Conservation (phyloP, 768 basidiomycete species). For the Amanita exitialis region DNA sequence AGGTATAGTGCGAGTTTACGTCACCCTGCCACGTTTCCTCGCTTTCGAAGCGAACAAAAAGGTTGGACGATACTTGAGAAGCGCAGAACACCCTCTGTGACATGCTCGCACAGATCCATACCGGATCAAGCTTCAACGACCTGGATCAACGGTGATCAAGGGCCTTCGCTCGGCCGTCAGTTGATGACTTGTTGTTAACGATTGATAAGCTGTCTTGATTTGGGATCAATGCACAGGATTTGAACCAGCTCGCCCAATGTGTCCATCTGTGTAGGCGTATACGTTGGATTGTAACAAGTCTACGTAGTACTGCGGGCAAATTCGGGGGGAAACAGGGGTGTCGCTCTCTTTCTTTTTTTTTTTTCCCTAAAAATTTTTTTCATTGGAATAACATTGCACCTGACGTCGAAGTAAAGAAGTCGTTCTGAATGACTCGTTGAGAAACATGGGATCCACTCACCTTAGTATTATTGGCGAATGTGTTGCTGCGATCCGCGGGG, state of each 20-base stretch:
- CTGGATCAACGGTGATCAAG: constrained; percentile 5
- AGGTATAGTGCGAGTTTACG: neutral
- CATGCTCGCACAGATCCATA: neutral
- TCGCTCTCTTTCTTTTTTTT: too few species aligned
- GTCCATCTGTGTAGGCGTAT: neutral
- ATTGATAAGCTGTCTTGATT: neutral
- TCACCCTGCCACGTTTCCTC: neutral
- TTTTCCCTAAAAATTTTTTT: too few species aligned
- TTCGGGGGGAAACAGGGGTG: too few species aligned
- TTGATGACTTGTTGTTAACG: neutral
- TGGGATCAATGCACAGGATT: neutral
- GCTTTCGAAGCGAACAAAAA: neutral
- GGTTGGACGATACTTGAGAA: neutral
- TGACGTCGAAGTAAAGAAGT: neutral
- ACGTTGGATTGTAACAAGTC: neutral
- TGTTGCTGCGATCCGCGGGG: neutral
- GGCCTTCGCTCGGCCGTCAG: neutral
- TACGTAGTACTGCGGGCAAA: too few species aligned
- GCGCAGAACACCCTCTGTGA: neutral
- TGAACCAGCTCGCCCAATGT: neutral
- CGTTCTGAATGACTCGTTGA: neutral
- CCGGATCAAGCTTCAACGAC: constrained; percentile 3
- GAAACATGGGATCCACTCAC: neutral
- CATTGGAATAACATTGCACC: too few species aligned
- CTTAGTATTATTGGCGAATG: too few species aligned